A percentile compares a stretch with the other conserved stretches of the same genome.
Evolutionary conservation across 1,284 basidiomycete species (phyloP).

Genomic region (Trichosporon sp.): DNA sequence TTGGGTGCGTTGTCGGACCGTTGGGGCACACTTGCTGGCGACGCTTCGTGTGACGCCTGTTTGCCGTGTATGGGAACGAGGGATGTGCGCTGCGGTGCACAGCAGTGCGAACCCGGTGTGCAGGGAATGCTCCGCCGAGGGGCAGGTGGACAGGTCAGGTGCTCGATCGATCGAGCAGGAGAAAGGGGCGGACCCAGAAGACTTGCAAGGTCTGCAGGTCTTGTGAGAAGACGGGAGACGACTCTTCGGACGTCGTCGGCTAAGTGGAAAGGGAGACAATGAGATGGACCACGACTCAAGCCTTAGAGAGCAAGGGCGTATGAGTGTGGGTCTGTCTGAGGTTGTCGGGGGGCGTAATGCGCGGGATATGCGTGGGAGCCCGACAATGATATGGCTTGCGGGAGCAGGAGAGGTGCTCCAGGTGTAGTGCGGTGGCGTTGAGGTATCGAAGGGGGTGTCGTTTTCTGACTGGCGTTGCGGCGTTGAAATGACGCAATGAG

Average conservation of each 20-base stretch:
- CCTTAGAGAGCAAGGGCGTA: background rate
- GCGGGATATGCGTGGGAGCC: background rate
- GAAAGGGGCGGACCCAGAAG: background rate
- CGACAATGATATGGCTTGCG: background rate
- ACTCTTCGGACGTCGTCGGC: conserved; percentile 4
- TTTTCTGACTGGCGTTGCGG: background rate
- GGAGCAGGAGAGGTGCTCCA: background rate
- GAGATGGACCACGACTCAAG: background rate
- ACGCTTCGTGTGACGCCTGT: background rate
- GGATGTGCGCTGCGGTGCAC: background rate
- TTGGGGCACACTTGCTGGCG: background rate
- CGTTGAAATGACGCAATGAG: conserved; percentile 1
- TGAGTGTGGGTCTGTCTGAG: background rate
- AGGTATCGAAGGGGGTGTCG: background rate
- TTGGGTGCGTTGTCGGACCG: background rate
- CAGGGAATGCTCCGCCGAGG: background rate
- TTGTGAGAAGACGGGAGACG: background rate
- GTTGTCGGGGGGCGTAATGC: background rate
- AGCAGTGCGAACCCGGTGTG: background rate
- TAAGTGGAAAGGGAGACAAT: background rate
- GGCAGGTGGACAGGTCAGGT: background rate
- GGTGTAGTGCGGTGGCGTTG: background rate
- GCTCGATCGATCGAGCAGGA: background rate
- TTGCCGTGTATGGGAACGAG: conserved; percentile 5
- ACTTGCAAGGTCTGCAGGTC: background rate